phyloP scores from a whole-genome alignment of 176 grass and related monocot genomes.

The Chrysopogon serrulatus region DNA sequence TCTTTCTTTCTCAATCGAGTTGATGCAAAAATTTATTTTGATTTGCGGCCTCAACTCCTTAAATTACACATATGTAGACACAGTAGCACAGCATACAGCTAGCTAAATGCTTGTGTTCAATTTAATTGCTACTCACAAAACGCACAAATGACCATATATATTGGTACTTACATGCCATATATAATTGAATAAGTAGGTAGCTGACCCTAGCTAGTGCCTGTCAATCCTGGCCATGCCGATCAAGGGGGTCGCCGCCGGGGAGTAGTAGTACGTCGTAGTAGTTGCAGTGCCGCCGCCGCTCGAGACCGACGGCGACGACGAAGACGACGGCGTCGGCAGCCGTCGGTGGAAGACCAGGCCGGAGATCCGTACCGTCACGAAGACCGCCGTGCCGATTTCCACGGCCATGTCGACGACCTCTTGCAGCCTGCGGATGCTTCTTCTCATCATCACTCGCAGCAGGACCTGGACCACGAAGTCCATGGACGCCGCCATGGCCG shows the following conservation, averaged over 20 bases:
- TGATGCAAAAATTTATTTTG: background rate
- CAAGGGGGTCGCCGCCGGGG: conserved; percentile 36
- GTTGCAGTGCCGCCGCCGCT: background rate
- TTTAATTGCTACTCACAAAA: background rate
- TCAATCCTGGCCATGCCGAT: conserved; percentile 40
- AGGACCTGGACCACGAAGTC: conserved; percentile 34
- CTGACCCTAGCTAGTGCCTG: conserved; percentile 33
- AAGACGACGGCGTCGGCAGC: background rate
- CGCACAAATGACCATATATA: background rate
- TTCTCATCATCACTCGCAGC: conserved; percentile 51
- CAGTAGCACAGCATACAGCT: background rate
- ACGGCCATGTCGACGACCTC: conserved; percentile 29
- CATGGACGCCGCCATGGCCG: background rate
- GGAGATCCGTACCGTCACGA: conserved; percentile 38
- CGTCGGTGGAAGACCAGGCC: conserved; percentile 15
- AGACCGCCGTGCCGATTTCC: conserved; percentile 39
- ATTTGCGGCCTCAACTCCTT: background rate
- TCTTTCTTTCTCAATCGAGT: background rate
- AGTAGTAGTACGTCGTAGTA: conserved; percentile 30
- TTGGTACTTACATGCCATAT: background rate
- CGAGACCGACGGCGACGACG: background rate
- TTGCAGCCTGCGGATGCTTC: conserved; percentile 54
- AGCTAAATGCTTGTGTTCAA: background rate
- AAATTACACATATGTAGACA: background rate
- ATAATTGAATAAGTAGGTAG: too few relatives aligned